phyloP scores from a whole-genome alignment of 805 yeast genomes.

The Candida coleopterorum region DNA sequence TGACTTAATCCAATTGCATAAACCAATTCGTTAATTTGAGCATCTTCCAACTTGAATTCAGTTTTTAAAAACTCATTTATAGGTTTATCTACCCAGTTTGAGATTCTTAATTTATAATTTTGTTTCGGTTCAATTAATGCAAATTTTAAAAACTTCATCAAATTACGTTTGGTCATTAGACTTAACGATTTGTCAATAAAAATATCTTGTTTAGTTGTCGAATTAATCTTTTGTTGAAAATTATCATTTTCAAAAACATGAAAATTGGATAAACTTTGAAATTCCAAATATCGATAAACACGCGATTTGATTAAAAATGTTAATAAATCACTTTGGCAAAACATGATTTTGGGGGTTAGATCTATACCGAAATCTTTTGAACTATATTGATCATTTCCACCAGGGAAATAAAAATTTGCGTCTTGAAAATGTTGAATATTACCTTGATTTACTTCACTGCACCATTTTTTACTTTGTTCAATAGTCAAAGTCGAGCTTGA shows the following conservation, averaged over 20 bases:
- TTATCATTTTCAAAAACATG: constrained; percentile 93
- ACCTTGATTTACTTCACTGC: constrained; percentile 56
- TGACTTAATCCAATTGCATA: constrained; percentile 81
- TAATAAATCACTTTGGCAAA: constrained; percentile 85
- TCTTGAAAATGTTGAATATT: constrained; percentile 48
- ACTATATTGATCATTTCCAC: constrained; percentile 43
- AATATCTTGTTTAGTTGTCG: constrained; percentile 79
- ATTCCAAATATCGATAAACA: constrained; percentile 87
- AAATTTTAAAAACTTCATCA: constrained; percentile 91
- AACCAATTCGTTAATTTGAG: constrained; percentile 79
- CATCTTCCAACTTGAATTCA: constrained; percentile 63
- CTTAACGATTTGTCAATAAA: constrained; percentile 82
- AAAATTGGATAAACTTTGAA: constrained; percentile 81
- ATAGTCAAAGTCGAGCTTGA: constrained; percentile 78
- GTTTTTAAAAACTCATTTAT: constrained; percentile 56
- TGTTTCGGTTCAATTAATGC: constrained; percentile 50
- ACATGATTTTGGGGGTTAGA: constrained; percentile 78
- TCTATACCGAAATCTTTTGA: constrained; percentile 84
- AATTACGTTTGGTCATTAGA: constrained; percentile 68
- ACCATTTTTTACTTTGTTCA: constrained; percentile 85
- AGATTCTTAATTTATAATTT: constrained; percentile 49
- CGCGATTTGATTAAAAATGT: constrained; percentile 75
- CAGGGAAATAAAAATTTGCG: constrained; percentile 78
- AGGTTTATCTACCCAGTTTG: constrained; percentile 50
- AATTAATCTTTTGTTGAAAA: constrained; percentile 71